Conservation (phyloP, 352 stramenopile genomes). For the Pythium aquatile region DNA sequence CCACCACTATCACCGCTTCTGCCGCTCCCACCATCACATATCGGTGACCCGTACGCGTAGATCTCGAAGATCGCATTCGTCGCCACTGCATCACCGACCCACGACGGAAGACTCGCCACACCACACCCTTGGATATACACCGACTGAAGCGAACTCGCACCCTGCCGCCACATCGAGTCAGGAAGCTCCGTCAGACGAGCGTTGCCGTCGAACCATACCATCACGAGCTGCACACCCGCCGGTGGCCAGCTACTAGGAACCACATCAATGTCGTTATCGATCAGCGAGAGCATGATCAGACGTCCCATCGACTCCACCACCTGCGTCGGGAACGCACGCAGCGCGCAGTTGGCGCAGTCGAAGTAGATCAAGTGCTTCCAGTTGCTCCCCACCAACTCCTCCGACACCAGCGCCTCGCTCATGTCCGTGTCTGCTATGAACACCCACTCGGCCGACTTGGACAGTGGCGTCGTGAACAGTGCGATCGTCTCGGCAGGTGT, state of each 20-base stretch:
- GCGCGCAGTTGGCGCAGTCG: slow-evolving; percentile 4
- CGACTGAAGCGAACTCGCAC: neutral
- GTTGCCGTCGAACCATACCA: slow-evolving; percentile 17
- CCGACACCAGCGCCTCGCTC: neutral
- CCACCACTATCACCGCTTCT: neutral
- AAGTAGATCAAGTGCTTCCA: slow-evolving; percentile 20
- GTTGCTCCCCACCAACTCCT: neutral
- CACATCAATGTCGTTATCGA: slow-evolving; percentile 4
- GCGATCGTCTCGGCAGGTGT: neutral
- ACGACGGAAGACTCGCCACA: neutral
- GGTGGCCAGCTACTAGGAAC: slow-evolving; percentile 3
- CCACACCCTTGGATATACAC: slow-evolving; percentile 5
- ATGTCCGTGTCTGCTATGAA: slow-evolving; percentile 11
- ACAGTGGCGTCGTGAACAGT: slow-evolving; percentile 4
- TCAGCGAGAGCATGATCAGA: slow-evolving; percentile 7
- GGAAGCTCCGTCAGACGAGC: neutral
- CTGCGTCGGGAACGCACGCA: neutral
- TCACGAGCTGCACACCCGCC: neutral
- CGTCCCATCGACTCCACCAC: slow-evolving; percentile 4
- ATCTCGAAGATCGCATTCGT: neutral
- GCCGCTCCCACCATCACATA: neutral
- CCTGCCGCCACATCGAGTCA: neutral
- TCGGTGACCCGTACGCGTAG: slow-evolving; percentile 4
- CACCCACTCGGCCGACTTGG: slow-evolving; percentile 11
- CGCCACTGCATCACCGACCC: neutral